These are phyloP conservation scores for Triticum aestivum DNA, from an alignment of 176 grass and related monocot genomes.

Conservation along the genomic window DNA sequence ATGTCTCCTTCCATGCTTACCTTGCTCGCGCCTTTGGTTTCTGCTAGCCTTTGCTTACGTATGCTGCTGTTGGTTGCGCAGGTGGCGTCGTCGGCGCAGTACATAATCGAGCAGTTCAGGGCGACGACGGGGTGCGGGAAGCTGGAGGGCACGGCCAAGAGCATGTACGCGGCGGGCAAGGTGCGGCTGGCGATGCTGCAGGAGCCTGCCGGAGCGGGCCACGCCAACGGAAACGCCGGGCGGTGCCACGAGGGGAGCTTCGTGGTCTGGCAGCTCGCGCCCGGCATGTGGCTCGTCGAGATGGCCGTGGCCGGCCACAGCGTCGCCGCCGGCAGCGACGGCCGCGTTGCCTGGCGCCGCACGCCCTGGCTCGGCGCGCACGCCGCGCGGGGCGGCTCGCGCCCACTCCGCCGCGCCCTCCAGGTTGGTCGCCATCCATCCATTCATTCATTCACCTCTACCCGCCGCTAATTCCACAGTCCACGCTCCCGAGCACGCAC, in stretches of 20 bases:
- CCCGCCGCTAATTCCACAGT: not conserved
- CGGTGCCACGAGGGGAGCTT: slow-evolving; percentile 74
- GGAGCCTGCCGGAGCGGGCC: slow-evolving; percentile 30
- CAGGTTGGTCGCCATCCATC: slow-evolving; percentile 50
- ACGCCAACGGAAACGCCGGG: not conserved
- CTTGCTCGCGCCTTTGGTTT: not conserved
- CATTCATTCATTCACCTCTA: too few species aligned
- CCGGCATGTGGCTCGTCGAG: slow-evolving; percentile 92
- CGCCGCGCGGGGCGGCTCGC: slow-evolving; percentile 72
- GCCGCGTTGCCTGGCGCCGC: slow-evolving; percentile 85
- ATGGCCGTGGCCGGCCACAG: slow-evolving; percentile 76
- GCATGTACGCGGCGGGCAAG: slow-evolving; percentile 79
- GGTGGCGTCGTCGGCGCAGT: slow-evolving; percentile 92
- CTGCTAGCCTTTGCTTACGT: not conserved
- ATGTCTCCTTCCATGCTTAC: too few species aligned
- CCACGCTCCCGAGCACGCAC: not conserved
- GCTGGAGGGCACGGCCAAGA: slow-evolving; percentile 66
- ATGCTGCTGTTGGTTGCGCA: not conserved
- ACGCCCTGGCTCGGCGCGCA: slow-evolving; percentile 95
- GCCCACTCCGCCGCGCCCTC: slow-evolving; percentile 84
- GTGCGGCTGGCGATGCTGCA: slow-evolving; percentile 65
- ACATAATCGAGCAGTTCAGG: slow-evolving; percentile 94
- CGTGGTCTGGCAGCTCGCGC: slow-evolving; percentile 89
- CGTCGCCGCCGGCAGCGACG: slow-evolving; percentile 87
- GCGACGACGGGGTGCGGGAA: slow-evolving; percentile 79